phyloP scores from a whole-genome alignment of 1,284 basidiomycete species.

The Tremellales sp. region DNA sequence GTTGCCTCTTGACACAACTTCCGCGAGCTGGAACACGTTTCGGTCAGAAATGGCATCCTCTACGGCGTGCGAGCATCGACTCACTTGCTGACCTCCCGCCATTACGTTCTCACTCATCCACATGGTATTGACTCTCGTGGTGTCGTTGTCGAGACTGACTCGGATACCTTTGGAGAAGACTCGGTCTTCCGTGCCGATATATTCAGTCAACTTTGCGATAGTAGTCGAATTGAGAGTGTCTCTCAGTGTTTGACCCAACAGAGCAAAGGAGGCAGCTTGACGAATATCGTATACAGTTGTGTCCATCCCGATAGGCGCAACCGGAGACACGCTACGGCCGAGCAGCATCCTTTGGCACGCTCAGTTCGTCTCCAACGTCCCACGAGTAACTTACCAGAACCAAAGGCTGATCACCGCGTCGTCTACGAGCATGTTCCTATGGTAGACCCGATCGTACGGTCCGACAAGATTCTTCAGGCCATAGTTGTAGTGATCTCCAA shows the following conservation, averaged over 20 bases:
- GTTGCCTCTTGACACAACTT: too few species aligned
- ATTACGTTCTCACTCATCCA: conserved; percentile 17
- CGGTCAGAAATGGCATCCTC: conserved; percentile 3
- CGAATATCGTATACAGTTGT: conserved; percentile 15
- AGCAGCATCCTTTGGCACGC: too few species aligned
- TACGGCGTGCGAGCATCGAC: not conserved
- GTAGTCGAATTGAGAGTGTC: conserved; percentile 7
- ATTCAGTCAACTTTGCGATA: conserved; percentile 3
- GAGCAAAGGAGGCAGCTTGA: conserved; percentile 15
- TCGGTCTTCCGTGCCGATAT: conserved; percentile 3
- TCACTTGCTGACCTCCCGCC: conserved; percentile 19
- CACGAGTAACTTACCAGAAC: too few species aligned
- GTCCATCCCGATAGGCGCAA: conserved; percentile 10
- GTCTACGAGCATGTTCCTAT: conserved; percentile 17
- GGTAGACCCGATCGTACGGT: conserved; percentile 18
- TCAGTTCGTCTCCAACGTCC: too few species aligned
- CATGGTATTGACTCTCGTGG: conserved; percentile 12
- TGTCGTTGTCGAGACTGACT: conserved; percentile 17
- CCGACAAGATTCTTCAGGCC: conserved; percentile 20
- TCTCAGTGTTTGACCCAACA: conserved; percentile 14
- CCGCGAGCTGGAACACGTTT: too few species aligned
- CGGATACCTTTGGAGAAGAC: conserved; percentile 10
- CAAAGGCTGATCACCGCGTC: conserved; percentile 14
- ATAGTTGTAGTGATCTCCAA: conserved; percentile 19
- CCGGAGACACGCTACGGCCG: conserved; percentile 11